Conservation (phyloP, 805 yeast genomes). For the Dipodascopsis uninucleata region DNA sequence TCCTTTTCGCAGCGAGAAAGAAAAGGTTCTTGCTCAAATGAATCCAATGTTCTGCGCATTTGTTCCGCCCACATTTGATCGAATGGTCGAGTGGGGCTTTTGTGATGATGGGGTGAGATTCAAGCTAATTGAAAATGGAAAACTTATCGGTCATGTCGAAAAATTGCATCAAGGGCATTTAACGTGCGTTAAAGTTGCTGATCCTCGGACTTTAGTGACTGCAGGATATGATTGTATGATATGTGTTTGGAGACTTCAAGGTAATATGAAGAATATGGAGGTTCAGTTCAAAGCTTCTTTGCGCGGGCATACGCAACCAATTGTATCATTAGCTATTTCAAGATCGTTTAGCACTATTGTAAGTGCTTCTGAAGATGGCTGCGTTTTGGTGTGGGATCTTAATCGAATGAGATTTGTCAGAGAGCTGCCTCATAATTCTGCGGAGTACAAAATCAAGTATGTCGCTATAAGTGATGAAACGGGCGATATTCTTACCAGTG, state of each 20-base stretch:
- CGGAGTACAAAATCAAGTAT: conserved; percentile 5
- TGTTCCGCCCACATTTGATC: conserved; percentile 22
- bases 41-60: conserved; percentile 22
- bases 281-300: conserved; percentile 36
- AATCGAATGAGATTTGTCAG: conserved; percentile 51
- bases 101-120: conserved; percentile 29
- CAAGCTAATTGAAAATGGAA: conserved; percentile 26
- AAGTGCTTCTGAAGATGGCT: conserved; percentile 54
- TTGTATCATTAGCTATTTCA: conserved; percentile 49
- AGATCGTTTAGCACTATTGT: conserved; percentile 52
- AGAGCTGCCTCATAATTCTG: conserved; percentile 28
- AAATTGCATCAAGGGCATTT: conserved; percentile 23
- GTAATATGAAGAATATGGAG: conserved; percentile 17
- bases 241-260: conserved; percentile 41
- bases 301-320: conserved; percentile 54
- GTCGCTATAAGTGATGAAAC: conserved; percentile 29
- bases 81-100: conserved; percentile 29
- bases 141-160: conserved; percentile 26
- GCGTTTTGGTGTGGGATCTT: conserved; percentile 62
- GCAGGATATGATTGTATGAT: conserved; percentile 27
- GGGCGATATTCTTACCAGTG: conserved; percentile 28
- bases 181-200: conserved; percentile 23
- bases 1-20: conserved; percentile 19
- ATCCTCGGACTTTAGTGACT: conserved; percentile 26
- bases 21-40: conserved; percentile 15